Evolutionary conservation across 2,329 filamentous ascomycete species (phyloP).

Genomic region (Pseudogymnoascus sp.): DNA sequence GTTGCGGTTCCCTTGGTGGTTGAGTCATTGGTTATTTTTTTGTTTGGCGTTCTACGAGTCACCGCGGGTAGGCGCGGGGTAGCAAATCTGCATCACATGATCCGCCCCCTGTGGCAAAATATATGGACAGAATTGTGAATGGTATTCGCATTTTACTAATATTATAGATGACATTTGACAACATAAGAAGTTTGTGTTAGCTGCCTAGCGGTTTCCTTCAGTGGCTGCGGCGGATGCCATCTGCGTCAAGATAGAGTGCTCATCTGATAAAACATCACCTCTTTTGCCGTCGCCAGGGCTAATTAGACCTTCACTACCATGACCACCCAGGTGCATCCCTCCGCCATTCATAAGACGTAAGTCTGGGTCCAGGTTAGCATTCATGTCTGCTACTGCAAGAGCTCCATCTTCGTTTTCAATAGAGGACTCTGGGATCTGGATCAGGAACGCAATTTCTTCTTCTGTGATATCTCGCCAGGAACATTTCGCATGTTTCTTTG

Average conservation of each 20-base stretch:
- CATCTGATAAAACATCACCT: conserved; percentile 10
- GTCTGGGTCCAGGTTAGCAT: conserved; percentile 8
- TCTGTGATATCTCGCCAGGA: conserved; percentile 75
- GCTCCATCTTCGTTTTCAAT: neutral
- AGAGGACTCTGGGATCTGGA: conserved; percentile 3
- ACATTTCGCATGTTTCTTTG: conserved; percentile 84
- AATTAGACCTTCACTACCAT: neutral
- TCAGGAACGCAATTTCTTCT: conserved; percentile 43
- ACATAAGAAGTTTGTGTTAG: neutral
- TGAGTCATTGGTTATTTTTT: conserved; percentile 7
- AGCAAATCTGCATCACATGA: neutral
- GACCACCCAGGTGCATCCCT: neutral
- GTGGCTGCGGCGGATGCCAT: conserved; percentile 21
- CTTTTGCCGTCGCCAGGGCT: conserved; percentile 10
- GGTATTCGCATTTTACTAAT: neutral
- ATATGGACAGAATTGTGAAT: neutral
- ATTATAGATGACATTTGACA: conserved; percentile 1
- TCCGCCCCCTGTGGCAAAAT: neutral
- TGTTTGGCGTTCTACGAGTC: neutral
- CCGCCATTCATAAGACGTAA: conserved; percentile 9
- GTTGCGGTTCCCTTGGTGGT: conserved; percentile 1
- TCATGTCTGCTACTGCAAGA: conserved; percentile 1
- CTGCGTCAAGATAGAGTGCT: conserved; percentile 18
- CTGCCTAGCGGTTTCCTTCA: conserved; percentile 10
- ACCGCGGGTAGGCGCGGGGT: conserved; percentile 1